phyloP scores from a whole-genome alignment of 495 filamentous ascomycete genomes.

The Filosporella fistucella region DNA sequence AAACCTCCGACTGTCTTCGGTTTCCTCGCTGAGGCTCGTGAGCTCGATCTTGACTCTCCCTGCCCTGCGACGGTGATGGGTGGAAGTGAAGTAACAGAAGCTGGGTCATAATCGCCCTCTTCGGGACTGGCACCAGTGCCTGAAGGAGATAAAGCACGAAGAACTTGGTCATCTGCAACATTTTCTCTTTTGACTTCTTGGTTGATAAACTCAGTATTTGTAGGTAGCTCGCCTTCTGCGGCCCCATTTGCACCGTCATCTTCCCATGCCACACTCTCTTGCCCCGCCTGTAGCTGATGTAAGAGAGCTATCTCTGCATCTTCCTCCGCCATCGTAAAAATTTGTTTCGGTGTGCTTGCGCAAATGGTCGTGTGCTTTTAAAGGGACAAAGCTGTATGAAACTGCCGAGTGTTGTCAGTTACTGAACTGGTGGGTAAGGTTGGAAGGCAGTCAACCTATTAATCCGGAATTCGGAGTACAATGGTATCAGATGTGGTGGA shows the following conservation, averaged over 20 bases:
- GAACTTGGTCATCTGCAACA: conserved; percentile 35
- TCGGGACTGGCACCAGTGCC: conserved; percentile 33
- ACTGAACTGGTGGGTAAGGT: too few species aligned
- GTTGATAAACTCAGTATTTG: conserved; percentile 51
- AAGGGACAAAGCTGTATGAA: too few species aligned
- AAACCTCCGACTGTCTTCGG: conserved; percentile 75
- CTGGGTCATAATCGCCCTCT: conserved; percentile 45
- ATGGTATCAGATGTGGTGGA: too few species aligned
- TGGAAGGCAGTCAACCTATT: too few species aligned
- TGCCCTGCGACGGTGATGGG: conserved; percentile 28
- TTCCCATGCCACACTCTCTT: conserved; percentile 49
- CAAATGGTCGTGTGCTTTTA: too few species aligned
- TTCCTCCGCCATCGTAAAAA: conserved; percentile 49
- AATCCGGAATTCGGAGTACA: too few species aligned
- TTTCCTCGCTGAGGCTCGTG: conserved; percentile 42
- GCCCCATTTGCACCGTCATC: conserved; percentile 35
- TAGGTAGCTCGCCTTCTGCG: conserved; percentile 39
- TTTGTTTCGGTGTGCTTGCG: too few species aligned
- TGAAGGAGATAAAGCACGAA: conserved; percentile 40
- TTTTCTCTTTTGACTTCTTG: conserved; percentile 35
- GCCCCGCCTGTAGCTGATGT: conserved; percentile 25
- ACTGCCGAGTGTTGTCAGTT: too few species aligned
- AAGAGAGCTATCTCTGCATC: conserved; percentile 59
- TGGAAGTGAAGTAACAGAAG: conserved; percentile 19
- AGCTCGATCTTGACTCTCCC: conserved; percentile 33